A percentile compares a stretch with the other conserved stretches of the same genome.
These are phyloP conservation scores for Penicillium cataractarum DNA, from an alignment of 495 filamentous ascomycete genomes.

Conservation along the genomic window DNA sequence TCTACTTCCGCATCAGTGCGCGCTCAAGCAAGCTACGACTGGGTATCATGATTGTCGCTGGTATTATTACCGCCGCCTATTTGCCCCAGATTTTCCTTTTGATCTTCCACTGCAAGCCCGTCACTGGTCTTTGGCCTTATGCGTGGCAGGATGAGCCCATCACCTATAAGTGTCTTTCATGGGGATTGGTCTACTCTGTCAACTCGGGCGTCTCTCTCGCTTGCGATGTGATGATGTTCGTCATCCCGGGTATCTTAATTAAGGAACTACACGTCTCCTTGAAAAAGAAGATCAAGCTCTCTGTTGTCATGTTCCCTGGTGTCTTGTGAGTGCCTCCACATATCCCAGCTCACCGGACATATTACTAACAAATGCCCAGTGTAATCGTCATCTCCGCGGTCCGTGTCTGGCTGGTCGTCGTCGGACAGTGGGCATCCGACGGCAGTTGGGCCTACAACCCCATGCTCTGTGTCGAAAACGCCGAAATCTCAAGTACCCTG, in stretches of 20 bases:
- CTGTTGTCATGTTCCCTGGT: constrained; percentile 48
- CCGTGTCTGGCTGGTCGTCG: constrained; percentile 47
- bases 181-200: constrained; percentile 49
- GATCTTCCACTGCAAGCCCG: constrained; percentile 48
- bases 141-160: constrained; percentile 38
- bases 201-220: constrained; percentile 47
- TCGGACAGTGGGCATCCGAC: constrained; percentile 44
- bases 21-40: constrained; percentile 35
- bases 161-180: constrained; percentile 42
- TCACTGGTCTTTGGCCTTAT: constrained; percentile 54
- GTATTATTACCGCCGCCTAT: constrained; percentile 40
- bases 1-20: constrained; percentile 47
- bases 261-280: constrained; percentile 37
- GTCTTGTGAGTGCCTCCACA: constrained; percentile 38
- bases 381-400: constrained; percentile 47
- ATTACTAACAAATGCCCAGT: constrained; percentile 25
- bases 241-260: constrained; percentile 46
- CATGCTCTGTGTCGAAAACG: constrained; percentile 47
- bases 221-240: constrained; percentile 50
- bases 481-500: constrained; percentile 48
- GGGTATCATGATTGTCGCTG: constrained; percentile 38
- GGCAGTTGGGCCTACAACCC: constrained; percentile 50
- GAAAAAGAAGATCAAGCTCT: constrained; percentile 42
- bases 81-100: constrained; percentile 48
- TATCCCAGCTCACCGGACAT: too few species aligned